Conservation (phyloP, 2,329 filamentous ascomycete species). For the Paradendryphiella salina region DNA sequence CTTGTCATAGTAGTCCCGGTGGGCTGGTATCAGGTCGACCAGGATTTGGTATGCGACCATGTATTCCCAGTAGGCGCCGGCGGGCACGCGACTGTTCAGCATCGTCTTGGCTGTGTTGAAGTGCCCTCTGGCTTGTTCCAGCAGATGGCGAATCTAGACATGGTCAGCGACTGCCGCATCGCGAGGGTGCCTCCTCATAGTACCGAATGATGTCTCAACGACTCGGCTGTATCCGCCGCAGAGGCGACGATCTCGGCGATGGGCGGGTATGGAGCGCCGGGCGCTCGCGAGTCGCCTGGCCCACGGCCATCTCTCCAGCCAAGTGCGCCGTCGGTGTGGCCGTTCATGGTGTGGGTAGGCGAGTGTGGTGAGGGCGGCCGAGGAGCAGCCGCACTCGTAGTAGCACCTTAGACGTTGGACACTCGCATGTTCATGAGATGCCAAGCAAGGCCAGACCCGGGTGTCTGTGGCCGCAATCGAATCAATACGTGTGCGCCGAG, state of each 20-base stretch:
- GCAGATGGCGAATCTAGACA: constrained; percentile 46
- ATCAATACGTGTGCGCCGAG: constrained; percentile 13
- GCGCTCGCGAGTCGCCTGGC: constrained; percentile 22
- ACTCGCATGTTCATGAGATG: constrained; percentile 32
- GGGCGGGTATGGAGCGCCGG: constrained; percentile 40
- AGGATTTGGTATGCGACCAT: constrained; percentile 79
- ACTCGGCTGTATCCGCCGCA: constrained; percentile 44
- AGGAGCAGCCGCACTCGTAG: constrained; percentile 48
- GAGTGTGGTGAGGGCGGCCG: constrained; percentile 37
- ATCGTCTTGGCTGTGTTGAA: constrained; percentile 59
- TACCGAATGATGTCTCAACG: constrained; percentile 38
- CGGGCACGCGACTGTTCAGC: constrained; percentile 53
- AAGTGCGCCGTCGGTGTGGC: constrained; percentile 33
- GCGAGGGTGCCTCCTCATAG: background rate
- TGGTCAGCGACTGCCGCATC: constrained; percentile 19
- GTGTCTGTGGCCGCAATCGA: constrained; percentile 7
- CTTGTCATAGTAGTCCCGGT: constrained; percentile 69
- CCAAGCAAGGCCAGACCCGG: constrained; percentile 1
- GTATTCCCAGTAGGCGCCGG: constrained; percentile 81
- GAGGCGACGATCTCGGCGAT: constrained; percentile 51
- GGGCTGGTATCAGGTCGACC: constrained; percentile 73
- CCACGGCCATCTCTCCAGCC: constrained; percentile 34
- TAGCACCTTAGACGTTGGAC: constrained; percentile 30
- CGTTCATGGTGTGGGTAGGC: constrained; percentile 38
- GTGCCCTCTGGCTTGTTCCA: constrained; percentile 48